Percentiles rank a stretch among this genome's conserved stretches.
These are phyloP conservation scores for Cubamyces sp. DNA, from an alignment of 768 basidiomycete species.

Conservation along the genomic window DNA sequence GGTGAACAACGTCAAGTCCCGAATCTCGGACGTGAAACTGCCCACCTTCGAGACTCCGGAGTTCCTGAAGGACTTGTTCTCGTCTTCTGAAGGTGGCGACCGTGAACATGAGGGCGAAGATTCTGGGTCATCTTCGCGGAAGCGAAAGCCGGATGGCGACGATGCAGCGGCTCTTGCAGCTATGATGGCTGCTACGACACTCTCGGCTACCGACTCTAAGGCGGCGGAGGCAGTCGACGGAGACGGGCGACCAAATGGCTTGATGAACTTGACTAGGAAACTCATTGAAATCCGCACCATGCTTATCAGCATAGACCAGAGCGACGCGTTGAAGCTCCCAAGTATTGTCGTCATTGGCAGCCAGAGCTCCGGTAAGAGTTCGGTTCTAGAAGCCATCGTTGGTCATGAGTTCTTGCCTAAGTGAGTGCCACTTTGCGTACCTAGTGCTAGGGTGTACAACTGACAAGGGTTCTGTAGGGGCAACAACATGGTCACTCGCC, in stretches of 20 bases:
- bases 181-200: conserved; percentile 76
- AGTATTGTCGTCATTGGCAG: conserved; percentile 98
- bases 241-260: conserved; percentile 68
- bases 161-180: conserved; percentile 72
- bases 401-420: conserved; percentile 98
- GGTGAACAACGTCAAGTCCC: conserved; percentile 44
- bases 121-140: conserved; percentile 41
- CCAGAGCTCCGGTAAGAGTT: conserved; percentile 98
- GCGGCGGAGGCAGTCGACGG: conserved; percentile 33
- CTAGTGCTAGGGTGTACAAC: conserved; percentile 2
- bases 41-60: conserved; percentile 60
- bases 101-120: conserved; percentile 35
- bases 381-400: conserved; percentile 95
- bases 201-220: conserved; percentile 70
- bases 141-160: conserved; percentile 53
- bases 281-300: conserved; percentile 96
- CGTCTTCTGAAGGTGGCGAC: conserved; percentile 30
- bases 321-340: conserved; percentile 90
- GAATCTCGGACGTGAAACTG: conserved; percentile 23
- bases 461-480: conserved; percentile 57
- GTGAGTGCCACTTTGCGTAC: conserved; percentile 51
- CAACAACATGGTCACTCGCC: conserved; percentile 98
- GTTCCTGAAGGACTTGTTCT: conserved; percentile 70
- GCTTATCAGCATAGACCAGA: conserved; percentile 95
- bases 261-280: conserved; percentile 93